phyloP scores from a whole-genome alignment of 768 basidiomycete genomes.

The Russula ochroleuca region DNA sequence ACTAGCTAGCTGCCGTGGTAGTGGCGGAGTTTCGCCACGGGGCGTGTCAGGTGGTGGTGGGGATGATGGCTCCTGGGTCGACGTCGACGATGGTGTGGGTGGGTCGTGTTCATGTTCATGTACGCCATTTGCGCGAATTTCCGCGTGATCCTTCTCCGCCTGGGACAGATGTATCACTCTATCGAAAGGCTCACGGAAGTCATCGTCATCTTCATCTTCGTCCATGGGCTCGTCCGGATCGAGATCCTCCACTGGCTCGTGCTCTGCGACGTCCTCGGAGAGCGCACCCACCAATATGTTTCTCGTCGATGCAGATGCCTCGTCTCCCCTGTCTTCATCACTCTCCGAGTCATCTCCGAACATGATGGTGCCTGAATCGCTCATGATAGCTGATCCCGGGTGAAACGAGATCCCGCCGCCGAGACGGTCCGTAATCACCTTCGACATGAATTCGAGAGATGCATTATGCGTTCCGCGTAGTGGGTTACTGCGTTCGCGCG shows the following conservation, averaged over 20 bases:
- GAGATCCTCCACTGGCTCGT: constrained; percentile 59
- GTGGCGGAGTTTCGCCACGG: constrained; percentile 47
- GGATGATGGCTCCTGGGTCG: constrained; percentile 38
- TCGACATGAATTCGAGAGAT: constrained; percentile 21
- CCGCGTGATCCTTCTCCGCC: constrained; percentile 34
- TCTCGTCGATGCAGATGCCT: constrained; percentile 18
- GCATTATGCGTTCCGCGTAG: constrained; percentile 4
- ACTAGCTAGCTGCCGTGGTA: constrained; percentile 39
- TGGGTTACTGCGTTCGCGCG: constrained; percentile 9
- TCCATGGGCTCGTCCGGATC: constrained; percentile 46
- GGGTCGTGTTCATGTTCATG: constrained; percentile 18
- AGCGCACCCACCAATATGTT: constrained; percentile 32
- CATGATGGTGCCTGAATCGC: constrained; percentile 51
- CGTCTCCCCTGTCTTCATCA: constrained; percentile 54
- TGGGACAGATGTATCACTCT: constrained; percentile 35
- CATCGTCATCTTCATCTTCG: constrained; percentile 32
- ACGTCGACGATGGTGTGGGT: constrained; percentile 28
- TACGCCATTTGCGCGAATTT: constrained; percentile 27
- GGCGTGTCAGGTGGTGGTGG: constrained; percentile 26
- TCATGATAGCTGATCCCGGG: constrained; percentile 50
- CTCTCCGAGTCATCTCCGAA: constrained; percentile 53
- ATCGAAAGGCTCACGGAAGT: constrained; percentile 26
- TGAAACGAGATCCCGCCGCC: constrained; percentile 56
- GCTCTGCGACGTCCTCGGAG: constrained; percentile 50
- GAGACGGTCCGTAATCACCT: constrained; percentile 20